These are phyloP conservation scores for Aspergillus conjunctus DNA, from an alignment of 495 filamentous ascomycete genomes.

Conservation along the genomic window DNA sequence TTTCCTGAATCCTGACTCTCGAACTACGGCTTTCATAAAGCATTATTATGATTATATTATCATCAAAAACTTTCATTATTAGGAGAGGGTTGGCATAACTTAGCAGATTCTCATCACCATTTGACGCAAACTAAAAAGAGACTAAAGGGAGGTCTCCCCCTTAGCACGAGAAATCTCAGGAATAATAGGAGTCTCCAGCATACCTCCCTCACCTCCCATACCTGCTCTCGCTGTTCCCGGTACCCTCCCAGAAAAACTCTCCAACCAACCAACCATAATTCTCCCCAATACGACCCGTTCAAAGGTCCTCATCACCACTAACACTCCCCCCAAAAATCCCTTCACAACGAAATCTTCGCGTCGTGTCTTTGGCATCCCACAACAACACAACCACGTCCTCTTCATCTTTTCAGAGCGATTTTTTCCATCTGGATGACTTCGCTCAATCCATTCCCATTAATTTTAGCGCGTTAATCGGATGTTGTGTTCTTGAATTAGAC, in stretches of 20 bases:
- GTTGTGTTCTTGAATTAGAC: slow-evolving; percentile 56
- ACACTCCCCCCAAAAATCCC: slow-evolving; percentile 34
- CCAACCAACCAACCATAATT: slow-evolving; percentile 24
- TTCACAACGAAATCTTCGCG: slow-evolving; percentile 45
- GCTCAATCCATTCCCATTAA: slow-evolving; percentile 45
- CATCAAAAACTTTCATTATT: neutral
- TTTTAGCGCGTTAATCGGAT: slow-evolving; percentile 62
- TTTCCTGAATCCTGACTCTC: too few species aligned
- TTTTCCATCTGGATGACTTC: slow-evolving; percentile 54
- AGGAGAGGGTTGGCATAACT: neutral
- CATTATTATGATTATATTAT: neutral
- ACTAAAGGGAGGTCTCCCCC: neutral
- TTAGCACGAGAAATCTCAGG: neutral
- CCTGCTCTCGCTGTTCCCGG: slow-evolving; percentile 23
- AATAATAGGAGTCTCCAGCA: slow-evolving; percentile 11
- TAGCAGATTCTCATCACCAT: neutral
- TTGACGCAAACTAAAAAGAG: slow-evolving; percentile 1
- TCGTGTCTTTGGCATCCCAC: slow-evolving; percentile 42
- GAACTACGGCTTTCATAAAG: neutral
- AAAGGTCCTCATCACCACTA: slow-evolving; percentile 26
- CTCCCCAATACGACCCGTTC: slow-evolving; percentile 26
- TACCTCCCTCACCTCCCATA: slow-evolving; percentile 4
- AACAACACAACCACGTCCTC: slow-evolving; percentile 49
- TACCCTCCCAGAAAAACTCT: slow-evolving; percentile 22
- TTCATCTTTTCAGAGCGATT: slow-evolving; percentile 58